phyloP scores from a whole-genome alignment of 352 stramenopile species.

The Phytophthora tubulina region DNA sequence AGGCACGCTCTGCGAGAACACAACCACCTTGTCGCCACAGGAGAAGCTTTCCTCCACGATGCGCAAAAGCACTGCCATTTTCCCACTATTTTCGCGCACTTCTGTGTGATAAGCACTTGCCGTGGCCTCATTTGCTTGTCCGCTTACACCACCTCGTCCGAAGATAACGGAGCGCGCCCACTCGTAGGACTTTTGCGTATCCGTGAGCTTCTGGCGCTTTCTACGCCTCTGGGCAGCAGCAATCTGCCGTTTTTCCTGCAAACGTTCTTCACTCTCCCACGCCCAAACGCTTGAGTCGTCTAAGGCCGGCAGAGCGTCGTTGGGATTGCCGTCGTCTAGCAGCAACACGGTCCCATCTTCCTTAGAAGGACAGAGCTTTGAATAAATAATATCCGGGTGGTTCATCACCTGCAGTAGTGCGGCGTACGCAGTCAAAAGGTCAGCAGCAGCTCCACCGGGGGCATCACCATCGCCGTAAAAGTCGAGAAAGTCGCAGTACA shows the following conservation, averaged over 20 bases:
- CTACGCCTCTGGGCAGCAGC: slow-evolving; percentile 57
- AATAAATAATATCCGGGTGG: slow-evolving; percentile 88
- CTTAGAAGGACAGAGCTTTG: slow-evolving; percentile 61
- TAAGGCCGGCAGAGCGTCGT: slow-evolving; percentile 21
- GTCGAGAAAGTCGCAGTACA: slow-evolving; percentile 85
- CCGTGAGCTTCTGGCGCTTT: slow-evolving; percentile 70
- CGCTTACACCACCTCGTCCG: slow-evolving; percentile 10
- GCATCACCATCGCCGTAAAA: slow-evolving; percentile 52
- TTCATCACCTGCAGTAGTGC: slow-evolving; percentile 90
- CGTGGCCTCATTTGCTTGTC: background rate
- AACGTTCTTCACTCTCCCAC: slow-evolving; percentile 75
- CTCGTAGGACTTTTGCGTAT: slow-evolving; percentile 71
- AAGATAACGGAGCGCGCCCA: slow-evolving; percentile 71
- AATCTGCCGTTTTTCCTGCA: slow-evolving; percentile 60
- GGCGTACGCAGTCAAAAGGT: slow-evolving; percentile 84
- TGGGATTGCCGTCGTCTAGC: slow-evolving; percentile 50
- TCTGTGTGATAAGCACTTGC: slow-evolving; percentile 50
- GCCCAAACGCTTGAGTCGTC: slow-evolving; percentile 56
- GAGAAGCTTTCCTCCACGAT: slow-evolving; percentile 81
- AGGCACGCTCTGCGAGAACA: slow-evolving; percentile 91
- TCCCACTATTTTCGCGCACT: slow-evolving; percentile 78
- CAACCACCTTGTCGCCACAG: slow-evolving; percentile 85
- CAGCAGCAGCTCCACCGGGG: slow-evolving; percentile 48
- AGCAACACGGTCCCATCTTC: slow-evolving; percentile 30
- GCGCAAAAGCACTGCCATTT: slow-evolving; percentile 80